Evolutionary conservation across 345 rosid genomes (phyloP), one percentile per base, ranked within the genome.

Genomic region (Acer campestre): DNA sequence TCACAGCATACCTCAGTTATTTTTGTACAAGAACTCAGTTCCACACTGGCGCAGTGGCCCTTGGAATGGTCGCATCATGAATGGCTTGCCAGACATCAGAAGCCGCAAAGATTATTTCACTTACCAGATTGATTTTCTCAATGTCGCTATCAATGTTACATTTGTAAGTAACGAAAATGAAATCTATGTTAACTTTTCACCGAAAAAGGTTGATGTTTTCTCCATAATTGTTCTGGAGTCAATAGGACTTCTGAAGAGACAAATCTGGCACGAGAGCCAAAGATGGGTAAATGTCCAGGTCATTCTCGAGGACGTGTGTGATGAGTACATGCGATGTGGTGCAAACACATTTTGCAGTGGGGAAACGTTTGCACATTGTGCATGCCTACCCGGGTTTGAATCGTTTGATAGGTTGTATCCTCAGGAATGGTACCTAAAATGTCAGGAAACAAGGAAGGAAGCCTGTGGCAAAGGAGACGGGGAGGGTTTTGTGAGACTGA

Each of bases 381-480:
- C 0, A 11, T 82, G 85, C 78, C 12, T 75, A 17, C 77, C 77
- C 5, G 80, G 77, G 6, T 82, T 82, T n/a, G n/a, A n/a, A n/a
- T n/a, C n/a, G n/a, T n/a, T n/a, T 51, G 44, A 7, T 16, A 67
- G 67, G 0, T 49, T 6, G 10, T n/a, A 42, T 35, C 14, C 64
- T 0, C 25, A 46, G 18, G 56, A 82, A 22, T 40, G 2, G 77
- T 7, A 23, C 67, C 12, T 61, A 55, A 7, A 59, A 16, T 73
- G 42, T 3, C 10, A 8, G 1, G 67, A 73, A 17, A 73, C 4
- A 35, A 22, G 67, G 56, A 73, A 40, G n/a, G 3, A 13, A n/a
- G 51, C 51, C 7, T 61, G 71, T 44, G 71, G 71, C 18, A 68
- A 68, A 29, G 71, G 71, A 20, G 29, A 10, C 1, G 71, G 71